Evolutionary conservation across 1,284 basidiomycete genomes (phyloP).

Genomic region (Leccinum insolens): DNA sequence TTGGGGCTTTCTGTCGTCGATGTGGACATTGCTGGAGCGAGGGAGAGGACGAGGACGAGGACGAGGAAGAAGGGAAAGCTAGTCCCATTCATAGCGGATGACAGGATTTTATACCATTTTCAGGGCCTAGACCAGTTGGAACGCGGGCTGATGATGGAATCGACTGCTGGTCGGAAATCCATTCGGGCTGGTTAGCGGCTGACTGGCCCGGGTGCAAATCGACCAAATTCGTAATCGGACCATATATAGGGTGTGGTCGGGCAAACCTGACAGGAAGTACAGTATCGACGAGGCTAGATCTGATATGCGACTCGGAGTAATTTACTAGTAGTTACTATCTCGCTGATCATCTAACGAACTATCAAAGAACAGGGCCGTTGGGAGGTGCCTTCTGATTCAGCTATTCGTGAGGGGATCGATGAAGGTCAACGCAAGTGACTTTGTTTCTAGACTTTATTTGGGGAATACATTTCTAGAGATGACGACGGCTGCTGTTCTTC

Average conservation of each 20-base stretch:
- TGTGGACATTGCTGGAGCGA: not conserved
- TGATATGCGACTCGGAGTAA: no score
- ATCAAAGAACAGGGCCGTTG: no score
- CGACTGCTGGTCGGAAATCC: not conserved
- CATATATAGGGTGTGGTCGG: no score
- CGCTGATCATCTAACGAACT: no score
- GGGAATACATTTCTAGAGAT: not conserved
- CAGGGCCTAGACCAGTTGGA: not conserved
- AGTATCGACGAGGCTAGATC: no score
- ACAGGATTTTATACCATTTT: constrained; percentile 11
- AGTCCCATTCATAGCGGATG: not conserved
- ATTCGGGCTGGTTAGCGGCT: not conserved
- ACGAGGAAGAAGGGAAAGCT: not conserved
- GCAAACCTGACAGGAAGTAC: no score
- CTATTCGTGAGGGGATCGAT: not conserved
- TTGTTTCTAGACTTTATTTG: not conserved
- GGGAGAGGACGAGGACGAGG: not conserved
- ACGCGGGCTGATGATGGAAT: not conserved
- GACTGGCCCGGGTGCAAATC: no score
- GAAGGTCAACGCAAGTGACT: not conserved
- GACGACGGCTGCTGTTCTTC: not conserved
- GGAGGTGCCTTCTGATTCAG: not conserved
- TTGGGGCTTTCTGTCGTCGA: constrained; percentile 1
- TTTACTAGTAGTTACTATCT: no score
- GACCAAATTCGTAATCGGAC: no score